These are phyloP conservation scores for Leccinum pellstonianum DNA, from an alignment of 768 basidiomycete species.

Conservation along the genomic window DNA sequence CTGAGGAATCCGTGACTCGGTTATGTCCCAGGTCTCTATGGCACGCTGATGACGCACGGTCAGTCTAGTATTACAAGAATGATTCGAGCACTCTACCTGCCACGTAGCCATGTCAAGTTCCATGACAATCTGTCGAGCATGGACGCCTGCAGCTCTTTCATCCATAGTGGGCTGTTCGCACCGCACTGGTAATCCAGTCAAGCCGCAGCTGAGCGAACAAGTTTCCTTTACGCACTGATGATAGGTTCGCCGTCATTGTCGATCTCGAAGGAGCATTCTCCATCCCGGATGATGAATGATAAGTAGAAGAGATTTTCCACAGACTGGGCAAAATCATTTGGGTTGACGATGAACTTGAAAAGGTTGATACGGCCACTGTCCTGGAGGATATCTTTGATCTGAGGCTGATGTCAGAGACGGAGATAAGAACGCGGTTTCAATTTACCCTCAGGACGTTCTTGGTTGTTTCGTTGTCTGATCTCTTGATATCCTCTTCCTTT, in stretches of 20 bases:
- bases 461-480: conserved; percentile 86
- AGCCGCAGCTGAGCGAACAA: neutral
- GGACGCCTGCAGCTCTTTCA: conserved; percentile 61
- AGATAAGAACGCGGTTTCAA: neutral
- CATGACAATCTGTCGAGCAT: conserved; percentile 83
- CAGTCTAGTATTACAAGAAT: neutral
- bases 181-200: conserved; percentile 40
- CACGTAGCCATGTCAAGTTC: conserved; percentile 91
- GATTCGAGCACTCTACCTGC: conserved; percentile 52
- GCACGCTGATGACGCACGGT: conserved; percentile 56
- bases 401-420: neutral
- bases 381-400: conserved; percentile 65
- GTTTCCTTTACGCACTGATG: conserved; percentile 55
- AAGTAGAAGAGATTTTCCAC: conserved; percentile 97
- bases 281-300: conserved; percentile 89
- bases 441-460: conserved; percentile 78
- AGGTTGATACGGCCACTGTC: conserved; percentile 62
- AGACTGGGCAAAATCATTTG: conserved; percentile 85
- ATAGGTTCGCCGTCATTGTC: conserved; percentile 67
- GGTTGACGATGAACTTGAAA: conserved; percentile 88
- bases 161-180: conserved; percentile 64
- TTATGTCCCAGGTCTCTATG: conserved; percentile 84
- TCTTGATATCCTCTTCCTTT: conserved; percentile 76
- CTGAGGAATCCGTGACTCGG: conserved; percentile 70
- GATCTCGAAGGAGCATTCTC: conserved; percentile 71